Evolutionary conservation across 768 basidiomycete species (phyloP), one percentile per base, ranked within the genome.

Genomic region (Trametes villosa): DNA sequence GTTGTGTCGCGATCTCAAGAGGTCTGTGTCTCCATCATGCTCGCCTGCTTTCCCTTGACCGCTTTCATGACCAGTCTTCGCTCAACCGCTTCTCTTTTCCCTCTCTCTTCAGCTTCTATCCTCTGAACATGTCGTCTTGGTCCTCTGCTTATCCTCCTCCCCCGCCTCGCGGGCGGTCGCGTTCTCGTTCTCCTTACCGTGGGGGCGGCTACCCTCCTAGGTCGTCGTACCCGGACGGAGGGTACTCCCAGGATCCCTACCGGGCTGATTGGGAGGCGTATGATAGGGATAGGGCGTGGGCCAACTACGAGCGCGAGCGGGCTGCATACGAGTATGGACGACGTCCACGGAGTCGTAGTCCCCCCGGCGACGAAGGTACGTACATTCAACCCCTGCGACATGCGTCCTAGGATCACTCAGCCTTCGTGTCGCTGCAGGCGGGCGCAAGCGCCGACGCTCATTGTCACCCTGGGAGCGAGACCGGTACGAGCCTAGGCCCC

Each of bases 11-110:
- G 79, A 78, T 76, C 79, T 67, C 81, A 86, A 88, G 89, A 93
- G 91, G 91, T 93, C 91, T 90, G 91, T 93, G 83, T 87, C 87
- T 68, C 86, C 86, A 84, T 86, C 85, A 91, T 92, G 90, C 89
- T 86, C 88, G 87, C 84, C 87, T 85, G 83, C 85, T 79, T 79
- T 81, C 83, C 80, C 78, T 81, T 74, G 70, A 82, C 83, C 85
- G 80, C 86, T 85, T 86, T 88, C 79, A 87, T 86, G 78, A 81
- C 80, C 82, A 81, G 74, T 83, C 79, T 78, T 82, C 75, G 75
- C 74, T 73, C 76, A 70, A 80, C 70, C 60, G 75, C 77, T 79
- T 78, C 81, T 80, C 82, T 79, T 83, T 79, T 83, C 75, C 77
- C 78, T 76, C 69, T 75, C 74, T 74, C 75, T 79, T 75, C 78